phyloP scores from a whole-genome alignment of 352 stramenopile genomes.

The Globisporangium cederbergense region DNA sequence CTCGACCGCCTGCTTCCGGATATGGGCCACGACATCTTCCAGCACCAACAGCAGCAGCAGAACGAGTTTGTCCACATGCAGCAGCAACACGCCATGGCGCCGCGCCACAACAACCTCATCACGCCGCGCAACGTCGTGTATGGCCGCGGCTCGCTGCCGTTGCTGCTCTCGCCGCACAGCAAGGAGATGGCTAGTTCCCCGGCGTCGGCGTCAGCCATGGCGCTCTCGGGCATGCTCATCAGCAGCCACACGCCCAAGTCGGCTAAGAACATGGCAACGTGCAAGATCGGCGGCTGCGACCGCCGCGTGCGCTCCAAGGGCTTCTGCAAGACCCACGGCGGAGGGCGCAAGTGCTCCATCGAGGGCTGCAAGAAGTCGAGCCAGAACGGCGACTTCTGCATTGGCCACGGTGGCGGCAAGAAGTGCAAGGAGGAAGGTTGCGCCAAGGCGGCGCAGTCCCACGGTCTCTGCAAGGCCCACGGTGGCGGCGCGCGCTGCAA shows the following conservation, averaged over 20 bases:
- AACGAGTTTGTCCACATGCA: conserved; percentile 14
- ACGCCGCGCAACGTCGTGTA: conserved; percentile 29
- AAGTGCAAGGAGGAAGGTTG: conserved; percentile 84
- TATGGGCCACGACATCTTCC: conserved; percentile 65
- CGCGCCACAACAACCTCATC: conserved; percentile 20
- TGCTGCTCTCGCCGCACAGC: conserved; percentile 34
- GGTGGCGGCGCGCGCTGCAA: conserved; percentile 82
- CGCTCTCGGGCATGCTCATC: conserved; percentile 28
- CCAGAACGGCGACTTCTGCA: conserved; percentile 87
- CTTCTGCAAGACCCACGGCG: conserved; percentile 85
- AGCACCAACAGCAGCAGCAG: conserved; percentile 19
- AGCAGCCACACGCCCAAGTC: conserved; percentile 35
- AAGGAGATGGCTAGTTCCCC: conserved; percentile 27
- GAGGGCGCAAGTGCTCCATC: conserved; percentile 80
- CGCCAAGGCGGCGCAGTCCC: conserved; percentile 81
- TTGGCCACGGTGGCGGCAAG: conserved; percentile 82
- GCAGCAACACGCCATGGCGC: conserved; percentile 15
- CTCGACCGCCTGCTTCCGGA: conserved; percentile 67
- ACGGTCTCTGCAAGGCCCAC: conserved; percentile 83
- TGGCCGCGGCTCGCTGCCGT: conserved; percentile 32
- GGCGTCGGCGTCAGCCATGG: conserved; percentile 25
- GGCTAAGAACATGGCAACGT: conserved; percentile 57
- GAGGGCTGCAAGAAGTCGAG: conserved; percentile 85
- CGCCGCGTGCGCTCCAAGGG: conserved; percentile 74
- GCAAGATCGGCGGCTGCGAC: conserved; percentile 57